Evolutionary conservation across 305 asterid genomes (phyloP).

Genomic region (Solanum hybrid): DNA sequence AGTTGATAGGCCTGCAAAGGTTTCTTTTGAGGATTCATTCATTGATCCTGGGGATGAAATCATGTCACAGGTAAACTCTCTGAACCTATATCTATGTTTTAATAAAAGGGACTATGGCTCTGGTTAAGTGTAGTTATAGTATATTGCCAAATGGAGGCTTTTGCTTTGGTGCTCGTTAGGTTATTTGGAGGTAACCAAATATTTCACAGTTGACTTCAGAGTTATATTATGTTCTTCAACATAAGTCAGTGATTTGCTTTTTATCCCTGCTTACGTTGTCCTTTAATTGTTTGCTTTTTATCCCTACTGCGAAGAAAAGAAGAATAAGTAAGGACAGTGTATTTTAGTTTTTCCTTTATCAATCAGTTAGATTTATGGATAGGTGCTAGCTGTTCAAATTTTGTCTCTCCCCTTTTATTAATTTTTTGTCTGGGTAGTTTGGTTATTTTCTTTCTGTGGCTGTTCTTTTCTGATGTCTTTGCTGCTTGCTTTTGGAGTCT

Average conservation of each 20-base stretch:
- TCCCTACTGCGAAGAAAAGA: background rate
- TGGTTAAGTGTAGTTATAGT: slow-evolving; percentile 2
- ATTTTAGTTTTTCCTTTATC: background rate
- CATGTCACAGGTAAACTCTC: slow-evolving; percentile 87
- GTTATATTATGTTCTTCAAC: background rate
- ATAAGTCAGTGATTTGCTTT: background rate
- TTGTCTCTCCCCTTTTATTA: background rate
- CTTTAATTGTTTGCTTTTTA: background rate
- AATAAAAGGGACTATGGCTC: background rate
- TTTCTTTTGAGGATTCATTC: slow-evolving; percentile 96
- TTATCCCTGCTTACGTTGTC: background rate
- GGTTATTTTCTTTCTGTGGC: background rate
- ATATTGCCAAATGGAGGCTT: background rate
- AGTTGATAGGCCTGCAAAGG: slow-evolving; percentile 94
- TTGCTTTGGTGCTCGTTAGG: background rate
- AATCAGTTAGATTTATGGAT: background rate
- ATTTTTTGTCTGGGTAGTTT: background rate
- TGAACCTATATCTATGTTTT: slow-evolving; percentile 3
- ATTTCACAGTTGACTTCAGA: background rate
- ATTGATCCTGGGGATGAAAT: slow-evolving; percentile 99
- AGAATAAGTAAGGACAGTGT: background rate
- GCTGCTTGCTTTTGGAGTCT: background rate
- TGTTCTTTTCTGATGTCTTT: background rate
- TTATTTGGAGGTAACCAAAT: background rate
- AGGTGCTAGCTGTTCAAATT: background rate